Base-by-base conservation (phyloP, 805 yeast species). In the Candida tallmaniae region DNA sequence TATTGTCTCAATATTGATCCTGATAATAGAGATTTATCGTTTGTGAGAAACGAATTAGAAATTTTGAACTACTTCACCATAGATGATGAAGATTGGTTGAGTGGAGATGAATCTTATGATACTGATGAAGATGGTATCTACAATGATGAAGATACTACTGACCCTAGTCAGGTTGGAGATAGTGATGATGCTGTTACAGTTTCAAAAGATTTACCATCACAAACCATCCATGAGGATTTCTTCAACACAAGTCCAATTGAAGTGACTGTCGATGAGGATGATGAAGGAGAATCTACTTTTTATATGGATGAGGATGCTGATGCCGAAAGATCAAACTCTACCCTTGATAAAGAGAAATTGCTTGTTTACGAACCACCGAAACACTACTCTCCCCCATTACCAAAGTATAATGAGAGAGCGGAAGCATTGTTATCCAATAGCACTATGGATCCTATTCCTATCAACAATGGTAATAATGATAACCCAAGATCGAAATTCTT, bases 1-100 rank as follows among this genome's bases (percentile, higher is more conserved):
- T 75, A 76, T 45, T 72, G 83, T 41, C 67, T 90, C 36, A 81
- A 94, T 9, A 74, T 90, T 38, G 96, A 89, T 61, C 97, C 97
- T 1, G 71, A 73, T 18, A 86, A 89, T 60, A 78, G 97, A 51
- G 80, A 80, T 48, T 63, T 90, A 40, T 51, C 53, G 2, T 62
- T 62, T 34, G 76, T 88, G 69, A 76, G 74, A 44, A 55, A 59
- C 4, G 90, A 85, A 45, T 59, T 90, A 34, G 49, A 59, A 15
- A 69, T 66, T 33, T 71, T 86, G 21, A 74, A 75, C 35, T 78
- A 70, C 44, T 80, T 89, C 60, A 86, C 96, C 7, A 75, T 85
- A 40, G 96, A 89, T 59, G 95, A 86, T 46, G 73, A 66, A 43
- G 62, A 61, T 35, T 60, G 62, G 60, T 64, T 56, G 14, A 56